Base-by-base conservation (phyloP, 2,329 filamentous ascomycete species). In the Pseudogymnoascus sp. region DNA sequence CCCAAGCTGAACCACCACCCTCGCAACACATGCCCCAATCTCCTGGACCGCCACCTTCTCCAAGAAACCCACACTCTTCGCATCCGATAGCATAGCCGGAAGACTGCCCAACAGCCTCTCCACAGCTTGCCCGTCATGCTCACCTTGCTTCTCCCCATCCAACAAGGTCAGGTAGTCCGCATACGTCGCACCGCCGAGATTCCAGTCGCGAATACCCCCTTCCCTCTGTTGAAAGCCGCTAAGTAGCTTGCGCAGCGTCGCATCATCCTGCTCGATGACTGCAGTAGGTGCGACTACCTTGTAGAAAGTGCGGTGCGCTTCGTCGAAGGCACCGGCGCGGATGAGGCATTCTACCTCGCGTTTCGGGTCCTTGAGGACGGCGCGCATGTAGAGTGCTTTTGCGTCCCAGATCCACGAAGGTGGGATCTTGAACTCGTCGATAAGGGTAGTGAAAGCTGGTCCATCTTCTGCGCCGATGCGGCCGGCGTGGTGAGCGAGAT, bases 231-330 rank as follows among this genome's bases (percentile, higher is more conserved):
- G 78, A 71, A 99, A 96, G 65, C 87, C 86, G 16, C 81, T 80
- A 39, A 98, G 82, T 41, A 97, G 80, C 34, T 82, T 79, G 43
- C 85, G 83, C 1, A 98, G 79, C 1, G 82, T 82, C 19, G 83
- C 81, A 71, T 91, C 93, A 73, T 97, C 89, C 48, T 89, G 87
- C 72, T 91, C 89, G 66, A 99, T 89, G 67, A 99, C 84, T 10
- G 91, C 86, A 28, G 83, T 81, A 0, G 95, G 95, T 0, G 90
- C 95, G 31, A 98, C 92, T 68, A 89, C 83, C 67, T 85, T 85
- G 66, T 89, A 85, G 63, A 99, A 88, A 0, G 93, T 90, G 28
- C 86, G 84, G 76, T 98, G 95, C 0, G 95, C 95, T 73, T 95
- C 90, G 31, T 85, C 81, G 75, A 87, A 90, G 45, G 90, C 86